Evolutionary conservation across 139 green algal genomes (phyloP).

Genomic region (Chlamydomonas asymmetrica): DNA sequence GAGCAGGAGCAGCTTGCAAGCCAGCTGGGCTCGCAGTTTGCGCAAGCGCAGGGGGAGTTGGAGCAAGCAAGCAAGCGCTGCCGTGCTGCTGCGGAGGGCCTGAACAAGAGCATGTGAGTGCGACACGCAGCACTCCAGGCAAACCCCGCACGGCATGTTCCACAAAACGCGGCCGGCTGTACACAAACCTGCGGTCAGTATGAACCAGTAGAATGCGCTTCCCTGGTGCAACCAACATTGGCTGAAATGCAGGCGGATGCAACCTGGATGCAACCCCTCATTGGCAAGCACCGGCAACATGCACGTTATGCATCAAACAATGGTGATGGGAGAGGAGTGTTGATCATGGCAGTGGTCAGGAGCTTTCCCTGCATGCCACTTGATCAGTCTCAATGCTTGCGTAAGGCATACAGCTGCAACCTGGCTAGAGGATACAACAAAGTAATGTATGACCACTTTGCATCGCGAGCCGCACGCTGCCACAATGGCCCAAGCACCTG

Average conservation of each 20-base stretch:
- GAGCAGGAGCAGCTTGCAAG: neutral
- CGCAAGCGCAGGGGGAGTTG: slow-evolving; percentile 10
- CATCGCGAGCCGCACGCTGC: neutral
- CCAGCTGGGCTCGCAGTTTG: neutral
- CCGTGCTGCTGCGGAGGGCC: neutral
- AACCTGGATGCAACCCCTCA: neutral
- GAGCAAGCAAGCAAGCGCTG: neutral
- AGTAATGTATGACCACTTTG: neutral
- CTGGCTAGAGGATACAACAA: no score
- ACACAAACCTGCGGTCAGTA: neutral
- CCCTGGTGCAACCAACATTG: neutral
- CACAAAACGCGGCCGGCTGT: no score
- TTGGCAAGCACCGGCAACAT: neutral
- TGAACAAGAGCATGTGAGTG: slow-evolving; percentile 25
- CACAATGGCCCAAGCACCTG: neutral
- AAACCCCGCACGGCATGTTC: neutral
- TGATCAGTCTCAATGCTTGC: no score
- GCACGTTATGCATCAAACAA: neutral
- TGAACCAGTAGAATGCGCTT: neutral
- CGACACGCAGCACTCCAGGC: neutral
- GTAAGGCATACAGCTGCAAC: no score
- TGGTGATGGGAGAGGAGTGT: no score
- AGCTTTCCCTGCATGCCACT: no score
- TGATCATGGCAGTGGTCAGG: no score
- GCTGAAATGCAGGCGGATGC: neutral